Conservation (phyloP, 148 eudicot species). For the Camellia japonica region DNA sequence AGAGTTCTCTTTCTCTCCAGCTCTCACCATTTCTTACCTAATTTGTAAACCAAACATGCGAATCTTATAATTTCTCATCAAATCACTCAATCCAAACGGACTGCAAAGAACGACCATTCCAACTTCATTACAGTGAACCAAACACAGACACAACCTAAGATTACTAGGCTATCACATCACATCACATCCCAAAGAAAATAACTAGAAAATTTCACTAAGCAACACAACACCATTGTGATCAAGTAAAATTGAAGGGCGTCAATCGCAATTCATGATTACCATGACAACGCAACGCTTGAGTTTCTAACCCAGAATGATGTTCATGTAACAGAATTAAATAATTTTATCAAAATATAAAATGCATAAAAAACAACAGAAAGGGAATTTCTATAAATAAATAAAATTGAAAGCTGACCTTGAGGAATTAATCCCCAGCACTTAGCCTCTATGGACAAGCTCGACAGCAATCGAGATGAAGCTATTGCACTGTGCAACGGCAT, state of each 20-base stretch:
- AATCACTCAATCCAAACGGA: too few relatives aligned
- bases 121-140: too few relatives aligned
- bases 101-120: too few relatives aligned
- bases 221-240: neutral
- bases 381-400: neutral
- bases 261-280: neutral
- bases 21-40: too few relatives aligned
- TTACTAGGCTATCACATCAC: neutral
- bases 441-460: slow-evolving; percentile 21
- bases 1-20: too few relatives aligned
- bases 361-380: neutral
- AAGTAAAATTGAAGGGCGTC: too few relatives aligned
- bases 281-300: neutral
- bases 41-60: too few relatives aligned
- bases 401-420: slow-evolving; percentile 12
- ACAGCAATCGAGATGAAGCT: slow-evolving; percentile 17
- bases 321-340: neutral
- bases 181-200: neutral
- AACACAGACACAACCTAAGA: too few relatives aligned
- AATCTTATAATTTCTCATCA: too few relatives aligned
- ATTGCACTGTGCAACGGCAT: slow-evolving; percentile 27
- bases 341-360: neutral
- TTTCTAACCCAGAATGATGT: too few relatives aligned
- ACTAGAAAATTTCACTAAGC: neutral
- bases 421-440: slow-evolving; percentile 21